phyloP scores from a whole-genome alignment of 2,329 filamentous ascomycete species.

The Colletotrichum echinochloae region DNA sequence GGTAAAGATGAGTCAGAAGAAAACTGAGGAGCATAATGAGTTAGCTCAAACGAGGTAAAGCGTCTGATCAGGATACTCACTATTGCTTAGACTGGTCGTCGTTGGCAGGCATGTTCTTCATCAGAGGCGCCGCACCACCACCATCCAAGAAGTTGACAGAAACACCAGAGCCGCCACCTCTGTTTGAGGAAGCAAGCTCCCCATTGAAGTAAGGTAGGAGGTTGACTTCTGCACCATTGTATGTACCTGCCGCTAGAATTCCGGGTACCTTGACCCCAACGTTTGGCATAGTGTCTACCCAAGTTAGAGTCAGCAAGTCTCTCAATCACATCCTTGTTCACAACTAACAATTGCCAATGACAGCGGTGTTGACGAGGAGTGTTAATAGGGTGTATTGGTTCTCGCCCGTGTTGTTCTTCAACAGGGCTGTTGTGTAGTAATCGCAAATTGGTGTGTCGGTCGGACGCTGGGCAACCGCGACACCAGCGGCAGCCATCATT shows the following conservation, averaged over 20 bases:
- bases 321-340: rapidly evolving
- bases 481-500: slow-evolving; percentile 45
- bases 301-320: neutral
- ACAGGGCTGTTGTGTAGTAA: slow-evolving; percentile 71
- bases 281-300: slow-evolving; percentile 63
- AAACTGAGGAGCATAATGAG: slow-evolving; percentile 49
- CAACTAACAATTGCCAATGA: slow-evolving; percentile 69
- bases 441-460: slow-evolving; percentile 67
- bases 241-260: slow-evolving; percentile 64
- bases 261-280: slow-evolving; percentile 66
- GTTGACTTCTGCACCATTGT: slow-evolving; percentile 64
- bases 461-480: slow-evolving; percentile 58
- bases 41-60: neutral
- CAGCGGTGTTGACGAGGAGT: slow-evolving; percentile 71
- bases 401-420: slow-evolving; percentile 68
- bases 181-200: slow-evolving; percentile 64
- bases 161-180: slow-evolving; percentile 56
- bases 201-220: slow-evolving; percentile 72
- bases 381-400: slow-evolving; percentile 69
- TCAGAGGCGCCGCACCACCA: slow-evolving; percentile 66
- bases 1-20: slow-evolving; percentile 71
- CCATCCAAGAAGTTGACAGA: slow-evolving; percentile 72
- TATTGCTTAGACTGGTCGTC: slow-evolving; percentile 65
- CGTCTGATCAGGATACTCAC: slow-evolving; percentile 51
- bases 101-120: slow-evolving; percentile 66